A percentile compares a stretch with the other conserved stretches of the same genome.
phyloP scores from a whole-genome alignment of 208 protist species.

The Leishmania major region DNA sequence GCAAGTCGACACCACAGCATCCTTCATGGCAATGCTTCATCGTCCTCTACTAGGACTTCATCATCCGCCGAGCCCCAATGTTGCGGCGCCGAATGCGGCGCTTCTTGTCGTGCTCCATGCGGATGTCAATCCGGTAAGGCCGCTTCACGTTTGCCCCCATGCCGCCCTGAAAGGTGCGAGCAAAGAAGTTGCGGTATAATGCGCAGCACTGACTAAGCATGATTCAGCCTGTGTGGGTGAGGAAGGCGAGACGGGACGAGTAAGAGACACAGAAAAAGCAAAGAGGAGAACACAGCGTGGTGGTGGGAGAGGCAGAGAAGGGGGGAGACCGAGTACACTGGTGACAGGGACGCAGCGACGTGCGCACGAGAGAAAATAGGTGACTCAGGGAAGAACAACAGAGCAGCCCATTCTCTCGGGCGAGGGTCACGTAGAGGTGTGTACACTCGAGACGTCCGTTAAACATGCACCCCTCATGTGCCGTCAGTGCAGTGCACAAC shows the following conservation, averaged over 20 bases:
- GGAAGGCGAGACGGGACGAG: background rate
- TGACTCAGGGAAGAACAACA: background rate
- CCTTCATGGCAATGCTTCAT: background rate
- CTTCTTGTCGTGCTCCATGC: constrained; percentile 90
- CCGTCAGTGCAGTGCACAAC: background rate
- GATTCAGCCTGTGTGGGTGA: background rate
- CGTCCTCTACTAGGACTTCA: constrained; percentile 71
- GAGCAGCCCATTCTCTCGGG: background rate
- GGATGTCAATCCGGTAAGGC: constrained; percentile 82
- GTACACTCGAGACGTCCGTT: background rate
- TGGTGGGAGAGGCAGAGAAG: background rate
- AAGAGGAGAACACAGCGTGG: background rate
- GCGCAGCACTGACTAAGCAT: constrained; percentile 31
- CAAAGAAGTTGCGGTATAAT: constrained; percentile 66
- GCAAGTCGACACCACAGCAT: background rate
- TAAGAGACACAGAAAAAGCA: background rate
- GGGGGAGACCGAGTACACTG: background rate
- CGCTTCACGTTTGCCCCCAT: constrained; percentile 84
- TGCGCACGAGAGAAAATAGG: background rate
- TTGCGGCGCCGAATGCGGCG: constrained; percentile 66
- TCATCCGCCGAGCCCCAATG: constrained; percentile 76
- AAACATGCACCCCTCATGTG: background rate
- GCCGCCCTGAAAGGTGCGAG: constrained; percentile 71
- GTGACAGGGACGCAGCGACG: background rate
- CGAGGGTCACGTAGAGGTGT: background rate